Conservation (phyloP, 2,329 filamentous ascomycete genomes). For the Lachnellula subtilissima region DNA sequence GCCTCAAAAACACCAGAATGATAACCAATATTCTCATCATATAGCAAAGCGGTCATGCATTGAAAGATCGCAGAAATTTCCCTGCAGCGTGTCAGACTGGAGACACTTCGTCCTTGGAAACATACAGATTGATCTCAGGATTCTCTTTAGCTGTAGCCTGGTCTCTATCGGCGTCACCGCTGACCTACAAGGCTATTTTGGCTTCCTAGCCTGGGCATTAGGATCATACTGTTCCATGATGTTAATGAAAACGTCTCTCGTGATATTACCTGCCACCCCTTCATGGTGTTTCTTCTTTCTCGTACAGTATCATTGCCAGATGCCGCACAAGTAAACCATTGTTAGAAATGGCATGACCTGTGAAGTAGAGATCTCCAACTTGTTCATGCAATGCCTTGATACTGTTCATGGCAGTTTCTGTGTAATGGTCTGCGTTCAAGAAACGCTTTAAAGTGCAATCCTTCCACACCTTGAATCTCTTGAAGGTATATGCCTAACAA, state of each 20-base stretch:
- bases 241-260: constrained; percentile 72
- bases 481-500: constrained; percentile 83
- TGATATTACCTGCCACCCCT: constrained; percentile 70
- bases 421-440: constrained; percentile 75
- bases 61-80: constrained; percentile 59
- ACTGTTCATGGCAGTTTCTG: constrained; percentile 66
- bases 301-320: constrained; percentile 78
- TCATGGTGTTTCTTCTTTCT: constrained; percentile 72
- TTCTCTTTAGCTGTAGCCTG: constrained; percentile 12
- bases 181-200: constrained; percentile 37
- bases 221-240: constrained; percentile 89
- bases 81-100: constrained; percentile 63
- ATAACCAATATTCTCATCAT: neutral
- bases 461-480: constrained; percentile 79
- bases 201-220: constrained; percentile 75
- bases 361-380: constrained; percentile 80
- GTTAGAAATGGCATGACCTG: constrained; percentile 74
- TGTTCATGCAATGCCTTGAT: constrained; percentile 76
- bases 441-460: constrained; percentile 60
- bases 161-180: constrained; percentile 25
- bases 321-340: constrained; percentile 71
- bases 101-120: constrained; percentile 60
- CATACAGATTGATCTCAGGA: constrained; percentile 68
- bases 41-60: constrained; percentile 26
- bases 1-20: neutral